Conservation (phyloP, 352 stramenopile genomes). For the Elongisporangium prolatum region DNA sequence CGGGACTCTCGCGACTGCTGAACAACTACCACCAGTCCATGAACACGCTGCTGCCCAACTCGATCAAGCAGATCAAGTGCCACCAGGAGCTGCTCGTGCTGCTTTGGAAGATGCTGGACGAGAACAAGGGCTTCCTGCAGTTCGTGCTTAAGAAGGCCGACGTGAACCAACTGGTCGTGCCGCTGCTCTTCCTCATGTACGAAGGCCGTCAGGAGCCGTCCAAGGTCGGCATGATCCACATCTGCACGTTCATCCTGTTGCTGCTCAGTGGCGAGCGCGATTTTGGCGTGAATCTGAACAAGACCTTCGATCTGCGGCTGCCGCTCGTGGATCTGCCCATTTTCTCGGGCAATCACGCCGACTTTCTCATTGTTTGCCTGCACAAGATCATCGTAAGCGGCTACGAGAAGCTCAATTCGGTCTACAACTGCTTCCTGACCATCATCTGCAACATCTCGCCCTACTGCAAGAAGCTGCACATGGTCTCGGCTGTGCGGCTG, state of each 20-base stretch:
- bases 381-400: conserved; percentile 98
- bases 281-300: conserved; percentile 98
- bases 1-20: conserved; percentile 93
- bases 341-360: conserved; percentile 95
- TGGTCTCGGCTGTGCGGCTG: conserved; percentile 94
- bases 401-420: conserved; percentile 93
- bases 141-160: conserved; percentile 94
- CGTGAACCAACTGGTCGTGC: conserved; percentile 88
- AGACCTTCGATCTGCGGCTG: conserved; percentile 92
- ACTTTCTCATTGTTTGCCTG: conserved; percentile 96
- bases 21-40: conserved; percentile 95
- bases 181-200: conserved; percentile 90
- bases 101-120: conserved; percentile 97
- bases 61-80: conserved; percentile 92
- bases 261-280: conserved; percentile 95
- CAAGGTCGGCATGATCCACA: conserved; percentile 96
- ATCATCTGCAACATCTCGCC: conserved; percentile 99
- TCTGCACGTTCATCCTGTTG: conserved; percentile 98
- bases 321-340: conserved; percentile 89
- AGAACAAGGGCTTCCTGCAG: conserved; percentile 95
- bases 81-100: conserved; percentile 97
- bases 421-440: conserved; percentile 99
- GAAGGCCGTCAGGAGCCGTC: conserved; percentile 92
- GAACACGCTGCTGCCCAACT: conserved; percentile 92
- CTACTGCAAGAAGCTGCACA: conserved; percentile 96